Conservation (phyloP, 2,329 filamentous ascomycete species). For the Escovopsis sp. region DNA sequence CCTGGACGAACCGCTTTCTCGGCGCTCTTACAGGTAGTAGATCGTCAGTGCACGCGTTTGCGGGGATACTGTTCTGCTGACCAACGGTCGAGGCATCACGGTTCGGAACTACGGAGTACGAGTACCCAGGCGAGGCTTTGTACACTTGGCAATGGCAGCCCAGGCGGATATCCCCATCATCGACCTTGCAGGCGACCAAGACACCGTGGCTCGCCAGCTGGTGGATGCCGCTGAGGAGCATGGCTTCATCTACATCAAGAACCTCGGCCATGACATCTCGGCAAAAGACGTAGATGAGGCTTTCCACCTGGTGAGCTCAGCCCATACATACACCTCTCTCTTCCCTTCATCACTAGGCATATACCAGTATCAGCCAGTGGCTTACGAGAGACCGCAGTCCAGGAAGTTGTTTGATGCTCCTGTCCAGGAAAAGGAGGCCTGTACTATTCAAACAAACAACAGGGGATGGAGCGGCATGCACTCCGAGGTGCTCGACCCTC, state of each 20-base stretch:
- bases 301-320: slow-evolving; percentile 54
- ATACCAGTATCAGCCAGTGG: not conserved
- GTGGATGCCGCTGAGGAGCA: slow-evolving; percentile 68
- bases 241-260: slow-evolving; percentile 83
- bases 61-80: not conserved
- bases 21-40: no score
- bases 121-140: no score
- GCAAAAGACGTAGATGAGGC: slow-evolving; percentile 50
- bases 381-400: slow-evolving; percentile 28
- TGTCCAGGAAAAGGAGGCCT: slow-evolving; percentile 55
- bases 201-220: slow-evolving; percentile 49
- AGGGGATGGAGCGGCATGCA: slow-evolving; percentile 83
- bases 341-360: not conserved
- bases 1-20: no score
- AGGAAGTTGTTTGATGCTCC: slow-evolving; percentile 58
- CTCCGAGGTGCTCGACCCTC: slow-evolving; percentile 74
- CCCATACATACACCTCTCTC: not conserved
- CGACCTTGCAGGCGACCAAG: slow-evolving; percentile 50
- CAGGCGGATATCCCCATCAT: slow-evolving; percentile 59
- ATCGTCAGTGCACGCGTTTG: no score
- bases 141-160: slow-evolving; percentile 9
- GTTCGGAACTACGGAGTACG: not conserved
- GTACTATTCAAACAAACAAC: slow-evolving; percentile 66
- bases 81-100: not conserved
- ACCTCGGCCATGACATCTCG: slow-evolving; percentile 54